These are phyloP conservation scores for Penicillium olsonii DNA, from an alignment of 2,329 filamentous ascomycete species.

Conservation along the genomic window DNA sequence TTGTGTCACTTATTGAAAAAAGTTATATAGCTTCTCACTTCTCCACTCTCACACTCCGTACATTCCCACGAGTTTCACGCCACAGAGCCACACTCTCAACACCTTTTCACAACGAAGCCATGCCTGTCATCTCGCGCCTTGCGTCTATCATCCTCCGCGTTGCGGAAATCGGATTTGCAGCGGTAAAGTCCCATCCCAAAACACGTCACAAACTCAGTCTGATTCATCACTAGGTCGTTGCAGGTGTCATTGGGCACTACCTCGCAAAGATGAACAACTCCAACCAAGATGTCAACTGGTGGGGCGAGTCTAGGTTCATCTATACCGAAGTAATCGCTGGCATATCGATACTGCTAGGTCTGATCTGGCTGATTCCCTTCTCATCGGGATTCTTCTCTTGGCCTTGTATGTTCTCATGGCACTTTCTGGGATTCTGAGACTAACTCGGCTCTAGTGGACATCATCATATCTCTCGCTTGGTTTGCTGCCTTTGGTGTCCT, in stretches of 20 bases:
- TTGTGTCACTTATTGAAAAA: slow-evolving; percentile 15
- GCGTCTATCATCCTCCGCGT: slow-evolving; percentile 60
- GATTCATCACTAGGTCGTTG: slow-evolving; percentile 51
- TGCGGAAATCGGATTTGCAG: slow-evolving; percentile 68
- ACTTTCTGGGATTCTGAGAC: neutral
- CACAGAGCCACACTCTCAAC: neutral
- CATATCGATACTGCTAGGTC: slow-evolving; percentile 66
- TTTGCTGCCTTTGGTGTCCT: slow-evolving; percentile 69
- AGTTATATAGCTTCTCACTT: slow-evolving; percentile 17
- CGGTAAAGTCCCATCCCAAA: slow-evolving; percentile 49
- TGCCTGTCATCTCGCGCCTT: slow-evolving; percentile 57
- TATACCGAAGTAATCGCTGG: slow-evolving; percentile 73
- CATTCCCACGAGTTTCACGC: neutral
- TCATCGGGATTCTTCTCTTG: slow-evolving; percentile 67
- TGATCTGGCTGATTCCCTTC: slow-evolving; percentile 74
- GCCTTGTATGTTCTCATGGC: slow-evolving; percentile 46
- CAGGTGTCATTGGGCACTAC: slow-evolving; percentile 68
- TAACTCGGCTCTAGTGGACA: slow-evolving; percentile 52
- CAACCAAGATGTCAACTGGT: slow-evolving; percentile 45
- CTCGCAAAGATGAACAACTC: slow-evolving; percentile 52
- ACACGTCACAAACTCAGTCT: slow-evolving; percentile 4
- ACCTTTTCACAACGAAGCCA: slow-evolving; percentile 27
- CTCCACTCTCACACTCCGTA: slow-evolving; percentile 5
- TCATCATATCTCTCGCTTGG: slow-evolving; percentile 69
- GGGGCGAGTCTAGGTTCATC: slow-evolving; percentile 67